Percentiles rank a stretch among this genome's conserved stretches.
Conservation (phyloP, 2,329 filamentous ascomycete genomes). For the Penicillium freii region DNA sequence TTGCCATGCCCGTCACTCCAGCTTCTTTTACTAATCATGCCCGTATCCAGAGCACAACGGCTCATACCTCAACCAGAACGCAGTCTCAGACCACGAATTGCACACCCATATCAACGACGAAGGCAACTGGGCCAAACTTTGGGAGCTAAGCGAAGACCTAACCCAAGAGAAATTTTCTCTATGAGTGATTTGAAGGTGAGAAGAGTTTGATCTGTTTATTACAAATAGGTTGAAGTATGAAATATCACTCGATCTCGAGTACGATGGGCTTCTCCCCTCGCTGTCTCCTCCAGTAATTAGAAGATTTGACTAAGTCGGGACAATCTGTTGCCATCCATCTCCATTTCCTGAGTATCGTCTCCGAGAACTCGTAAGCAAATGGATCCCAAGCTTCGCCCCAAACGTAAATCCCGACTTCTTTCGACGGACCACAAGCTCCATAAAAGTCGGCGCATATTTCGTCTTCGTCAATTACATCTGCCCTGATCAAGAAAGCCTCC, state of each 20-base stretch:
- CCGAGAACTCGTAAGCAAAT: slow-evolving; percentile 30
- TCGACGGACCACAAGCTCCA: slow-evolving; percentile 8
- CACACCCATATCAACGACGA: slow-evolving; percentile 25
- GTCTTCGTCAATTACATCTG: slow-evolving; percentile 22
- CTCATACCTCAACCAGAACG: slow-evolving; percentile 19
- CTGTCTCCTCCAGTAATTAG: slow-evolving; percentile 25
- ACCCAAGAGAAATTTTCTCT: slow-evolving; percentile 28
- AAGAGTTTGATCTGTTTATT: background rate
- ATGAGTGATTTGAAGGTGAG: background rate
- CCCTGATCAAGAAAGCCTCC: slow-evolving; percentile 21
- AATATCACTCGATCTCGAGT: background rate
- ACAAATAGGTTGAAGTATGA: background rate
- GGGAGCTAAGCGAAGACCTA: slow-evolving; percentile 33
- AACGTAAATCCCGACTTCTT: slow-evolving; percentile 23
- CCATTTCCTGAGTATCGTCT: slow-evolving; percentile 29
- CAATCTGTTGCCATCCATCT: slow-evolving; percentile 26
- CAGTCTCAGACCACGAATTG: slow-evolving; percentile 23
- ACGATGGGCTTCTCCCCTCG: slow-evolving; percentile 20
- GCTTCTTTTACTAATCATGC: background rate
- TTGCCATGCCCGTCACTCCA: background rate
- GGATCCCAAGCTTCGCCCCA: slow-evolving; percentile 35
- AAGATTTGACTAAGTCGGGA: slow-evolving; percentile 26
- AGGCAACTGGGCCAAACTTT: slow-evolving; percentile 28
- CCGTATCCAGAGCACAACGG: slow-evolving; percentile 2
- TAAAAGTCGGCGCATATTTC: slow-evolving; percentile 24